Conservation (phyloP, 139 green algal species). For the Eudorina sp. region DNA sequence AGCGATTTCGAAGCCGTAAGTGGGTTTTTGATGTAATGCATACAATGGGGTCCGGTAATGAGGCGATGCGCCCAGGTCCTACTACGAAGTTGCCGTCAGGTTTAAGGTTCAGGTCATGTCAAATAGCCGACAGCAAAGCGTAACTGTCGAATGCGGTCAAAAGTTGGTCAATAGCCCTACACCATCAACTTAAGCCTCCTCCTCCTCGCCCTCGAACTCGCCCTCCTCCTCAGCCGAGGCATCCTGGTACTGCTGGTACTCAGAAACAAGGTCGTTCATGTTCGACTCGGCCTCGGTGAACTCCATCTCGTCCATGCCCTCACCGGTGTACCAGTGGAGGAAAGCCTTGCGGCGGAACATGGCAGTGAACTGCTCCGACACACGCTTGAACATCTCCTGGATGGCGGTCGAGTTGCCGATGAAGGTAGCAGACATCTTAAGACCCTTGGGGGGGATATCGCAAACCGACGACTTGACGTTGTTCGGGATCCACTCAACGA, state of each 20-base stretch:
- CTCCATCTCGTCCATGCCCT: conserved; percentile 99
- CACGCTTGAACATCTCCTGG: conserved; percentile 95
- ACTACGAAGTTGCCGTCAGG: no score
- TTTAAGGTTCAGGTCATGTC: no score
- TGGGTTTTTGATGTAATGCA: no score
- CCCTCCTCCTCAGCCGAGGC: conserved; percentile 94
- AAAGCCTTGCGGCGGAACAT: conserved; percentile 99
- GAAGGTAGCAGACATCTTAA: conserved; percentile 97
- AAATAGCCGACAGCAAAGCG: no score
- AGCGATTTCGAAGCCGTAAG: no score
- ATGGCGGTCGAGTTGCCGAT: conserved; percentile 97
- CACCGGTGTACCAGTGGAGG: conserved; percentile 97
- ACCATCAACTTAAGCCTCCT: conserved; percentile 19
- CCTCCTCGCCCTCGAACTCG: conserved; percentile 69
- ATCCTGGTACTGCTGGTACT: conserved; percentile 99
- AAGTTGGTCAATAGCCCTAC: not conserved
- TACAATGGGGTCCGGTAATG: no score
- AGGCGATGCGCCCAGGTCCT: no score
- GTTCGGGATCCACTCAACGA: conserved; percentile 99
- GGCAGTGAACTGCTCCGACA: conserved; percentile 95
- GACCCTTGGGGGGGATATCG: conserved; percentile 95
- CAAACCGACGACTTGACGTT: conserved; percentile 98
- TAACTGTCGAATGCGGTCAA: not conserved
- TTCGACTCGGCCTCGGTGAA: conserved; percentile 94
- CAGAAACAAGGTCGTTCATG: conserved; percentile 93